phyloP scores from a whole-genome alignment of 805 yeast species.

The Candida mattraensis region DNA sequence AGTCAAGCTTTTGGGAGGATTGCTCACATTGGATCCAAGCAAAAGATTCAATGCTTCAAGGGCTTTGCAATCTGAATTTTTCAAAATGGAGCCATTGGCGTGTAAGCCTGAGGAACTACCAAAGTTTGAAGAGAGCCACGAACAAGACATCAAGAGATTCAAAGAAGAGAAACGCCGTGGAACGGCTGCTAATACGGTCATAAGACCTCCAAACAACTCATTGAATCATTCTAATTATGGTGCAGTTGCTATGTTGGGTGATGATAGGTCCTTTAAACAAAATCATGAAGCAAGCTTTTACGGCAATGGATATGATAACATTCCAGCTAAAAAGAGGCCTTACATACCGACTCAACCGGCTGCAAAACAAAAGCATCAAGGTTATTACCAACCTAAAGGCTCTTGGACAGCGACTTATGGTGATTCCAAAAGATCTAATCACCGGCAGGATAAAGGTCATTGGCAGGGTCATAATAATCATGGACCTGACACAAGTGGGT shows the following conservation, averaged over 20 bases:
- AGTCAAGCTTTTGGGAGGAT: constrained; percentile 54
- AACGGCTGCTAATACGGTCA: constrained; percentile 2
- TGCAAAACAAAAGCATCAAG: not conserved
- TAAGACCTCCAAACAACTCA: constrained; percentile 17
- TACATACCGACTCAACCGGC: not conserved
- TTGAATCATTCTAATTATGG: constrained; percentile 22
- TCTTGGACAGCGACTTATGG: constrained; percentile 10
- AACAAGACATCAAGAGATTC: constrained; percentile 69
- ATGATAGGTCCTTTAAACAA: not conserved
- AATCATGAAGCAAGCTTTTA: not conserved
- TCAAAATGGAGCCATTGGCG: constrained; percentile 67
- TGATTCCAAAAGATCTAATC: no score
- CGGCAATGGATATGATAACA: not conserved
- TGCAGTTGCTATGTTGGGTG: constrained; percentile 1
- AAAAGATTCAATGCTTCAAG: constrained; percentile 75
- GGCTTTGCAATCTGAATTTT: constrained; percentile 72
- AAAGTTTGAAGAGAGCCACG: constrained; percentile 83
- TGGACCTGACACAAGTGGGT: not conserved
- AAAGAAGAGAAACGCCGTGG: constrained; percentile 36
- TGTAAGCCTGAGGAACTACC: constrained; percentile 54
- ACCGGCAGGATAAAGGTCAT: no score
- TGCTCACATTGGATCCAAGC: constrained; percentile 69
- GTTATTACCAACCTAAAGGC: constrained; percentile 6
- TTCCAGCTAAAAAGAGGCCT: not conserved
- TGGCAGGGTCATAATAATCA: not conserved